Percentiles rank a stretch among this genome's conserved stretches.
These are phyloP conservation scores for Mycena belliarum DNA, from an alignment of 768 basidiomycete species.

Conservation along the genomic window DNA sequence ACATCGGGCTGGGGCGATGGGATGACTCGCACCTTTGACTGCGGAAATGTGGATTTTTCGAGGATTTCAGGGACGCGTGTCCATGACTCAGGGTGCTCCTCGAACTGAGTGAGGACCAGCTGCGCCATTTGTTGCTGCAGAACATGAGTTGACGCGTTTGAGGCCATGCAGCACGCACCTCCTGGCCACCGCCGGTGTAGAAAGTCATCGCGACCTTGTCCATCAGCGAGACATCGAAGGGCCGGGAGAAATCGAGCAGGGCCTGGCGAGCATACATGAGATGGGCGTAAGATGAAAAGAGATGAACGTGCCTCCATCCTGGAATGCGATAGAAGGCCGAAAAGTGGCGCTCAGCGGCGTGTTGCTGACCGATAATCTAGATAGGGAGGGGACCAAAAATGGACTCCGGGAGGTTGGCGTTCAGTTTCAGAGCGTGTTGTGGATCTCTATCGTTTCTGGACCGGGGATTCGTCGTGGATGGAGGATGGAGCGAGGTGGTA, in stretches of 20 bases:
- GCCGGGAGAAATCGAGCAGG: slow-evolving; percentile 89
- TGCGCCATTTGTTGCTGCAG: slow-evolving; percentile 92
- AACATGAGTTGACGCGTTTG: slow-evolving; percentile 4
- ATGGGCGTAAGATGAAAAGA: slow-evolving; percentile 7
- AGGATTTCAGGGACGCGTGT: slow-evolving; percentile 94
- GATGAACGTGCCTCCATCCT: slow-evolving; percentile 23
- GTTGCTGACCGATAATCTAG: slow-evolving; percentile 8
- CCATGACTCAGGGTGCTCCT: slow-evolving; percentile 98
- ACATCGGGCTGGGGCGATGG: slow-evolving; percentile 8
- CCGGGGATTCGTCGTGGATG: neutral
- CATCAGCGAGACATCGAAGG: slow-evolving; percentile 89
- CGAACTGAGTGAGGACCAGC: slow-evolving; percentile 90
- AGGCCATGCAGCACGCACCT: slow-evolving; percentile 50
- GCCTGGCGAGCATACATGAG: slow-evolving; percentile 46
- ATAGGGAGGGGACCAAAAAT: neutral
- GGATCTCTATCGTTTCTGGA: slow-evolving; percentile 4
- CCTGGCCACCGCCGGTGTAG: slow-evolving; percentile 81
- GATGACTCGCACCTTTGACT: slow-evolving; percentile 67
- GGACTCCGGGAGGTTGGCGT: slow-evolving; percentile 4
- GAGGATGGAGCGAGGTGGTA: neutral
- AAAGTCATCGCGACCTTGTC: slow-evolving; percentile 93
- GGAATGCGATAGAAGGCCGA: neutral
- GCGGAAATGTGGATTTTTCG: slow-evolving; percentile 79
- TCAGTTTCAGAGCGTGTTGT: neutral
- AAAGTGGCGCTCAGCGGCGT: slow-evolving; percentile 11